Evolutionary conservation across 768 basidiomycete species (phyloP).

Genomic region (Boletellus ananas): DNA sequence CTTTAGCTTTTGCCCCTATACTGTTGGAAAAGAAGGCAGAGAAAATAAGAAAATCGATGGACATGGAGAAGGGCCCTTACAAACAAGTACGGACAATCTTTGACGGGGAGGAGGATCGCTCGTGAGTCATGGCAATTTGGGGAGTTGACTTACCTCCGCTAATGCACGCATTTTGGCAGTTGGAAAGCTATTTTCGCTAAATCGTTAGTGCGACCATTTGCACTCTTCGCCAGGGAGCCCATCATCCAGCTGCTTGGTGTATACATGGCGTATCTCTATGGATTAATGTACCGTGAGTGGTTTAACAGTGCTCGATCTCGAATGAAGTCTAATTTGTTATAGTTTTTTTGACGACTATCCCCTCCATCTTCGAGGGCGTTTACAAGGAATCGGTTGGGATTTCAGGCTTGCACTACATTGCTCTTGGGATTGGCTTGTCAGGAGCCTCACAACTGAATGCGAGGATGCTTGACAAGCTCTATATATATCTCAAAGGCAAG

Average conservation of each 20-base stretch:
- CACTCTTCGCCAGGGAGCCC: slow-evolving; percentile 54
- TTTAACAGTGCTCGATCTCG: background rate
- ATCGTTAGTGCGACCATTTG: slow-evolving; percentile 66
- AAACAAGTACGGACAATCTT: slow-evolving; percentile 46
- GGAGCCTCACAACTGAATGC: slow-evolving; percentile 53
- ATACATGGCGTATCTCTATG: slow-evolving; percentile 72
- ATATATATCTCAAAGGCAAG: slow-evolving; percentile 45
- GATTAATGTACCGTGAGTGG: slow-evolving; percentile 50
- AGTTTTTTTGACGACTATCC: slow-evolving; percentile 70
- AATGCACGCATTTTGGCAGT: slow-evolving; percentile 29
- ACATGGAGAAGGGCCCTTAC: slow-evolving; percentile 42
- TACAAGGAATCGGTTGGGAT: slow-evolving; percentile 58
- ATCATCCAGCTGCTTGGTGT: slow-evolving; percentile 65
- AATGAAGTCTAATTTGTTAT: background rate
- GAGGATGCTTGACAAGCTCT: slow-evolving; percentile 51
- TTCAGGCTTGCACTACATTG: slow-evolving; percentile 65
- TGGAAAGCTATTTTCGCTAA: slow-evolving; percentile 49
- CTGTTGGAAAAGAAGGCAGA: slow-evolving; percentile 51
- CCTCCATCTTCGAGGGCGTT: slow-evolving; percentile 49
- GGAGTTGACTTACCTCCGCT: background rate
- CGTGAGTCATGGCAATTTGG: slow-evolving; percentile 34
- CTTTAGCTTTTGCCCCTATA: slow-evolving; percentile 26
- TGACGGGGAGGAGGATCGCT: slow-evolving; percentile 38
- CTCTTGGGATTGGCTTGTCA: slow-evolving; percentile 61
- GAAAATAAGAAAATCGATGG: slow-evolving; percentile 40